Conservation (phyloP, 139 green algal genomes). For the Auxenochlorella pyrenoidosa region DNA sequence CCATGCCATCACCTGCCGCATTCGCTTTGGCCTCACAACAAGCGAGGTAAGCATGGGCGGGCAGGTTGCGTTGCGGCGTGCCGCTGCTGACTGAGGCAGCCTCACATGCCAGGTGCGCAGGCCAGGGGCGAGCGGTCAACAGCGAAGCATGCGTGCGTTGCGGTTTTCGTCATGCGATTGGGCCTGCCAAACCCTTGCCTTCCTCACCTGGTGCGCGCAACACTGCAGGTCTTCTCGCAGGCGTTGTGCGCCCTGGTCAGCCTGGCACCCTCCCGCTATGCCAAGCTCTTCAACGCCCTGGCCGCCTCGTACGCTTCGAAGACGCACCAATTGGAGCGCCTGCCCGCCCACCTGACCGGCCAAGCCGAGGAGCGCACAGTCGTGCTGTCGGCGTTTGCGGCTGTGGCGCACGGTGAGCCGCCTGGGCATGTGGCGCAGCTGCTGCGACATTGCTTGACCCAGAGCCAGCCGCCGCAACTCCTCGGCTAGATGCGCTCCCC, state of each 20-base stretch:
- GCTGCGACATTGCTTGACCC: no score
- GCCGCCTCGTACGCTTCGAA: neutral
- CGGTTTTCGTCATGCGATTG: no score
- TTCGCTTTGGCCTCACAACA: neutral
- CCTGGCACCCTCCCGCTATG: neutral
- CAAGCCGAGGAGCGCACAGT: neutral
- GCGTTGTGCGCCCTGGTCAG: neutral
- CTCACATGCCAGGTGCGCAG: no score
- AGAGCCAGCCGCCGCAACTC: no score
- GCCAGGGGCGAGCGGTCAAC: no score
- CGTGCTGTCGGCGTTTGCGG: constrained; percentile 1
- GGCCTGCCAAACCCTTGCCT: neutral
- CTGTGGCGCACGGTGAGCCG: neutral
- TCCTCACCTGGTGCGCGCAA: no score
- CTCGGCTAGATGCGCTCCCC: no score
- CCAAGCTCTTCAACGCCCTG: neutral
- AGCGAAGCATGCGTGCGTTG: no score
- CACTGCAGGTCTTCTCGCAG: neutral
- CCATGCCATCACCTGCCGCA: neutral
- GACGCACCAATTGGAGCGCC: neutral
- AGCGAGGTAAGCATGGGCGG: neutral
- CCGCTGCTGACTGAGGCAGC: no score
- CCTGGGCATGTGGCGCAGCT: neutral
- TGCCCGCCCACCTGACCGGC: neutral
- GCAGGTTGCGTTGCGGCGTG: no score